These are phyloP conservation scores for Scytalidium sp. DNA, from an alignment of 2,329 filamentous ascomycete genomes.

Conservation along the genomic window DNA sequence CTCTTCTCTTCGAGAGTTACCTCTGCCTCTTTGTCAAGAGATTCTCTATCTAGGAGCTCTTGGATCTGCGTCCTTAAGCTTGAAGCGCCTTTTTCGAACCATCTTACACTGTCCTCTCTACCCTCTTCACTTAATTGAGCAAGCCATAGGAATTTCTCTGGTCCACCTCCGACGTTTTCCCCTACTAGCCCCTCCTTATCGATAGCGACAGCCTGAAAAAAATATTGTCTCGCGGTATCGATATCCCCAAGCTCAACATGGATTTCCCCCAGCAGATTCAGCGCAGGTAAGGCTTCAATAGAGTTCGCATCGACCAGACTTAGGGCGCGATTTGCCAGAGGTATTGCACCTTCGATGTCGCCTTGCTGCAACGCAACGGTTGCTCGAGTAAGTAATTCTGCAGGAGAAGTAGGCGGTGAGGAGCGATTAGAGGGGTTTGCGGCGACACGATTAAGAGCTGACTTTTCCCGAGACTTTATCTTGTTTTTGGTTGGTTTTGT, in stretches of 20 bases:
- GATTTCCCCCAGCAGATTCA: constrained; percentile 32
- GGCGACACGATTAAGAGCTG: constrained; percentile 21
- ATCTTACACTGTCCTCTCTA: constrained; percentile 60
- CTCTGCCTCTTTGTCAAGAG: constrained; percentile 37
- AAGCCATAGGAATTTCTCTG: constrained; percentile 93
- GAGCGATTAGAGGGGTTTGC: constrained; percentile 19
- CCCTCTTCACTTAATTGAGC: constrained; percentile 81
- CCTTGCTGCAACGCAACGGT: constrained; percentile 27
- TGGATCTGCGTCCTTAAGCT: constrained; percentile 72
- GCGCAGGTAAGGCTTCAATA: constrained; percentile 24
- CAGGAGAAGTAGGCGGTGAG: constrained; percentile 18
- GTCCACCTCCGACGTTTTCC: constrained; percentile 73
- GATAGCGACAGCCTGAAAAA: constrained; percentile 68
- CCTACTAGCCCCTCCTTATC: constrained; percentile 72
- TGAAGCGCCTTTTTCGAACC: constrained; percentile 69
- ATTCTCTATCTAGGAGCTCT: constrained; percentile 50
- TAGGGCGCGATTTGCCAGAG: constrained; percentile 25
- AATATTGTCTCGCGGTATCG: constrained; percentile 69
- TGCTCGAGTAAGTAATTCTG: constrained; percentile 24
- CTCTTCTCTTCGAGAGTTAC: constrained; percentile 65
- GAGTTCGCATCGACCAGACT: constrained; percentile 17
- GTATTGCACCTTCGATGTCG: constrained; percentile 24
- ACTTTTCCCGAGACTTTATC: constrained; percentile 23
- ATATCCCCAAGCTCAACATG: constrained; percentile 56
- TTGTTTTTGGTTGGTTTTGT: constrained; percentile 29